Evolutionary conservation across 2,329 filamentous ascomycete species (phyloP), one percentile per base, ranked within the genome.

Genomic region (Elsinoe australis): DNA sequence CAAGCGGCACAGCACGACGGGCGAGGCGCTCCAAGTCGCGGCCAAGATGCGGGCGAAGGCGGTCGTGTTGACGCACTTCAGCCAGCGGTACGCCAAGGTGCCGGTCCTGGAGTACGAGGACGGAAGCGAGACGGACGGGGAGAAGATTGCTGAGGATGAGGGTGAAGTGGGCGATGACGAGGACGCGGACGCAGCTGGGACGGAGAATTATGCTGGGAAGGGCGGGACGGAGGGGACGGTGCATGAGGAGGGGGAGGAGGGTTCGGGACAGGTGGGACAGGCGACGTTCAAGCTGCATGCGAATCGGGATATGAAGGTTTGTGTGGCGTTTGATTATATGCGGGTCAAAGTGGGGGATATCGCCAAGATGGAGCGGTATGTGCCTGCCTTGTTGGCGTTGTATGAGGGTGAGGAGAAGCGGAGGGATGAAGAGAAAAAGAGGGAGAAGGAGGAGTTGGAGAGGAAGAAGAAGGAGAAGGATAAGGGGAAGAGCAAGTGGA

Each of bases 31-130:
- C 3, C 74, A 72, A 35, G 76, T 96, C 2, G 90, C 83, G 1
- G 73, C 76, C 9, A 68, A 72, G 36, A 98, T 98, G 92, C 67
- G 76, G 21, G 92, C 89, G 0, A 78, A 82, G 54, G 75, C 85
- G 12, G 82, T 92, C 12, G 69, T 98, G 49, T 73, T 98, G 41
- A 98, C 92, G 5, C 92, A 98, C 64, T 98, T 98, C 67, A 89
- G 83, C 49, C 92, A 98, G 69, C 76, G 92, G 5, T 98, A 98
- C 65, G 83, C 87, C 58, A 90, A 90, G 66, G 71, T 79, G 26
- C 80, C 76, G 1, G 68, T 73, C 2, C 64, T 78, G 3, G 71
- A 76, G 51, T 60, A 61, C 18, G 39, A 44, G 26, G 39, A 44
- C 8, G 39, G 39, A 15, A 56, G 54, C 1, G 65, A 61, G 31